A percentile compares a stretch with the other conserved stretches of the same genome.
These are phyloP conservation scores for Alnus glutinosa DNA, from an alignment of 306 rosid species.

Conservation along the genomic window DNA sequence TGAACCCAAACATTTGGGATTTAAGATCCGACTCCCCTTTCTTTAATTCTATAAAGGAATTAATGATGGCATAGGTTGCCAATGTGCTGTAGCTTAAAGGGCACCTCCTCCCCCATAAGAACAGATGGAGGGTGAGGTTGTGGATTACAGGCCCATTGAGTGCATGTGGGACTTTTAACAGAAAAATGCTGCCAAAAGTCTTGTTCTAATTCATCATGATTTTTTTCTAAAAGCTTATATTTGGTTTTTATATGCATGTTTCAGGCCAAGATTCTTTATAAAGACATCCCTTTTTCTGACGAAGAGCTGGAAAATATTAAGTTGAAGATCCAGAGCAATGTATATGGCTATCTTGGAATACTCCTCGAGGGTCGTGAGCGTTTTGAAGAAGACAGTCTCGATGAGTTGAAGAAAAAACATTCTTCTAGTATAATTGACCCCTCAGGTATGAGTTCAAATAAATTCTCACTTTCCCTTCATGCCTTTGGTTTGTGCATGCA, in stretches of 20 bases:
- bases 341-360: slow-evolving; percentile 87
- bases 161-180: background rate
- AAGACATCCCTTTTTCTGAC: slow-evolving; percentile 72
- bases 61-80: background rate
- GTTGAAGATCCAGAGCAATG: slow-evolving; percentile 82
- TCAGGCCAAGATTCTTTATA: slow-evolving; percentile 94
- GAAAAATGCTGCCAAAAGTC: background rate
- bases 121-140: background rate
- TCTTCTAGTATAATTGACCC: slow-evolving; percentile 41
- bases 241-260: slow-evolving; percentile 31
- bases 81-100: background rate
- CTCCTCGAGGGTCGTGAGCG: slow-evolving; percentile 98
- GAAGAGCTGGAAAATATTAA: slow-evolving; percentile 87
- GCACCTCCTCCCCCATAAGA: background rate
- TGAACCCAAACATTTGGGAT: background rate
- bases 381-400: slow-evolving; percentile 81
- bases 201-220: background rate
- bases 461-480: slow-evolving; percentile 19
- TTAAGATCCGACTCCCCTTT: background rate
- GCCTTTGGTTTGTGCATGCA: background rate
- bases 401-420: slow-evolving; percentile 44
- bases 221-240: slow-evolving; percentile 8
- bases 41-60: background rate
- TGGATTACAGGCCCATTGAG: background rate
- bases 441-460: slow-evolving; percentile 42